Conservation (phyloP, 2,329 filamentous ascomycete species). For the Podosphaera leucotricha region DNA sequence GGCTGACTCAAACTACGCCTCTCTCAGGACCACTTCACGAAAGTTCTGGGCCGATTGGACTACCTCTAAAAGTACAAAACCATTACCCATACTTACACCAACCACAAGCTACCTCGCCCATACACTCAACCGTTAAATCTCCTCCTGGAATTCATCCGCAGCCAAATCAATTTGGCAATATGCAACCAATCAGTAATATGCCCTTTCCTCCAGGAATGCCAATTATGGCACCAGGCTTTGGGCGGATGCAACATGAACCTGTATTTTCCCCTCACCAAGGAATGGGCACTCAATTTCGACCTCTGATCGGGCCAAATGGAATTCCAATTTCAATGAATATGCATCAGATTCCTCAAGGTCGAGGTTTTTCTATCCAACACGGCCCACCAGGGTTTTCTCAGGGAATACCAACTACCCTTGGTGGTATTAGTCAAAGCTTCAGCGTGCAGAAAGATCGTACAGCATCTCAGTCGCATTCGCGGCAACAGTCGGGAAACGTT, state of each 20-base stretch:
- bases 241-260: conserved; percentile 22
- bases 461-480: conserved; percentile 36
- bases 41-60: conserved; percentile 38
- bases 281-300: conserved; percentile 29
- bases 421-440: conserved; percentile 20
- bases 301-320: conserved; percentile 25
- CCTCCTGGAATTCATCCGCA: conserved; percentile 25
- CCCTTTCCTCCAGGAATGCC: conserved; percentile 24
- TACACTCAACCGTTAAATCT: conserved; percentile 31
- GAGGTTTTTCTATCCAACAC: conserved; percentile 17
- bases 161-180: conserved; percentile 20
- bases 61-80: conserved; percentile 31
- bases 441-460: conserved; percentile 17
- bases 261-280: conserved; percentile 28
- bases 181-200: conserved; percentile 30
- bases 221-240: conserved; percentile 22
- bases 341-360: conserved; percentile 31
- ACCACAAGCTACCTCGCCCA: conserved; percentile 40
- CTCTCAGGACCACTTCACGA: conserved; percentile 38
- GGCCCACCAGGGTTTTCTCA: conserved; percentile 31
- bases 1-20: conserved; percentile 31
- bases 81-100: conserved; percentile 29
- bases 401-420: conserved; percentile 19
- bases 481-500: conserved; percentile 42
- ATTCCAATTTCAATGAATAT: conserved; percentile 33